Evolutionary conservation across 257 asterid species (phyloP), one percentile per base, ranked within the genome.

Genomic region (Nicotiana benthamiana): DNA sequence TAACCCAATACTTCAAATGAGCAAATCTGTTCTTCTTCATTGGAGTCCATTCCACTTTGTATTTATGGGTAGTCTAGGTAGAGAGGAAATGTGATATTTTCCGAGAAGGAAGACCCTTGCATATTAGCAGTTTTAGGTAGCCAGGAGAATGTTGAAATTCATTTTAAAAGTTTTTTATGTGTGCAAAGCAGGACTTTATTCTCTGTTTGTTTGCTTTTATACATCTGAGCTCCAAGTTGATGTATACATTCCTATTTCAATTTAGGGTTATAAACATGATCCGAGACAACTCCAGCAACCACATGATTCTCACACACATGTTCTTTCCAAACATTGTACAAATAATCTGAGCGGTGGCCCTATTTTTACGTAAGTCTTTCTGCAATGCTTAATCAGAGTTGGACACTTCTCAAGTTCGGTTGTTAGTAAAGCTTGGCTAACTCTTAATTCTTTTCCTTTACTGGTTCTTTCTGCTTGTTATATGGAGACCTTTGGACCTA

Each of bases 401-500:
- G 40, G 65, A 75, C 77, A 72, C 43, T 68, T 83, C 22, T 74
- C 51, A 32, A 63, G 52, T 66, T 34, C 11, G 46, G 15, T 17
- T 53, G 8, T 46, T 26, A 26, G 62, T 48, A 48, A 48, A 48
- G 68, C 82, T 84, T 72, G 51, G 77, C 74, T 75, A 77, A 60
- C 60, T 82, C 28, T 22, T 40, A 30, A 53, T 82, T 43, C 36
- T 54, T 63, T 78, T 32, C 54, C 80, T 74, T 53, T 40, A 40
- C 4, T 46, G 79, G 54, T 57, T 74, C 67, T 27, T 54, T 75
- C 11, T 15, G 57, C 16, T 48, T 40, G 56, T 64, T 46, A 28
- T 83, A 51, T 89, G 87, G 83, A 96, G 99, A 68, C 99, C 99
- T 85, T 85, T 93, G 87, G 98, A 96, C 83, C 90, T 96, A 77